Percentiles rank a stretch among this genome's conserved stretches.
Conservation (phyloP, 2,329 filamentous ascomycete species). For the Diplodia scrobiculata region DNA sequence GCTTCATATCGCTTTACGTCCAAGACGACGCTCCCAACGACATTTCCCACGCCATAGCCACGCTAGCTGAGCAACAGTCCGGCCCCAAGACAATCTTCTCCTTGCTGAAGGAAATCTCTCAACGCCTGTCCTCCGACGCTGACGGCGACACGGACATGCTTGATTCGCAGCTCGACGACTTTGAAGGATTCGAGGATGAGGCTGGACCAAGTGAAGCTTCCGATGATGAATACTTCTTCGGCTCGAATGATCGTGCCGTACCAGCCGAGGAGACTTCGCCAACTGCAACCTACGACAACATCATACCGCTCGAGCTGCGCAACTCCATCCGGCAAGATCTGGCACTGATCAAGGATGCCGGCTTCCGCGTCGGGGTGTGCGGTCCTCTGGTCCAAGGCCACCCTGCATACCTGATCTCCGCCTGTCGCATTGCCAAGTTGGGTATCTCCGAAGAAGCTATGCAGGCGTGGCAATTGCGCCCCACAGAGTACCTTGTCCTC, state of each 20-base stretch:
- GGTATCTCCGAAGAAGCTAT: constrained; percentile 73
- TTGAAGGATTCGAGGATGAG: not conserved
- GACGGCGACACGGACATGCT: constrained; percentile 44
- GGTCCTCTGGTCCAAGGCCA: constrained; percentile 54
- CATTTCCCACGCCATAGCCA: constrained; percentile 50
- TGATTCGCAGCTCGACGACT: constrained; percentile 14
- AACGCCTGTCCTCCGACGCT: constrained; percentile 41
- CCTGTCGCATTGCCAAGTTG: constrained; percentile 69
- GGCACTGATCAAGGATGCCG: constrained; percentile 60
- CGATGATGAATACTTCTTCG: not conserved
- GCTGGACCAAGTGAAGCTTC: not conserved
- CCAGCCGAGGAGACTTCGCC: constrained; percentile 11
- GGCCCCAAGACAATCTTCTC: constrained; percentile 51
- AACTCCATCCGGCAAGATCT: constrained; percentile 63
- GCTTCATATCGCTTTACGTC: constrained; percentile 58
- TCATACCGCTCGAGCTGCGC: constrained; percentile 24
- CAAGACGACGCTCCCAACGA: constrained; percentile 51
- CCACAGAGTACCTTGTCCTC: constrained; percentile 70
- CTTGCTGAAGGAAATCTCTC: constrained; percentile 53
- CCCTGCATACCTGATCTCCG: constrained; percentile 63
- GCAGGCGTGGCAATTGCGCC: constrained; percentile 72
- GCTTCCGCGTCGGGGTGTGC: constrained; percentile 69
- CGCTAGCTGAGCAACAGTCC: constrained; percentile 49
- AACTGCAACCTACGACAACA: not conserved
- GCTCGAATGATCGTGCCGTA: not conserved